Conservation (phyloP, 345 rosid species). For the Salix udensis region DNA sequence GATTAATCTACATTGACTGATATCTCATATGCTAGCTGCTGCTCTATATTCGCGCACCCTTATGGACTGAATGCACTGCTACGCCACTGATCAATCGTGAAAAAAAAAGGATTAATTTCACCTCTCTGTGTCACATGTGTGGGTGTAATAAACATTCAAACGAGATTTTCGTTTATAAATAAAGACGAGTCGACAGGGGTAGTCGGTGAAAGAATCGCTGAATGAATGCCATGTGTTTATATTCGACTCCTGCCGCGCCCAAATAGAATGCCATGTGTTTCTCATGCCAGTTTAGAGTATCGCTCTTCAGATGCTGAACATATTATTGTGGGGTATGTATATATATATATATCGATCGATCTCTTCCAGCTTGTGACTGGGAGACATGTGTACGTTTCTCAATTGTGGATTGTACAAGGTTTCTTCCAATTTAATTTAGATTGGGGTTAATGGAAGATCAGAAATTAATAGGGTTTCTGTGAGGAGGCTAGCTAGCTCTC, state of each 20-base stretch:
- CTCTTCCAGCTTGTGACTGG: too few species aligned
- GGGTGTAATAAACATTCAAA: background rate
- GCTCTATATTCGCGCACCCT: background rate
- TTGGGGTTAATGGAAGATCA: background rate
- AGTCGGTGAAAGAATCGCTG: background rate
- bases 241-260: background rate
- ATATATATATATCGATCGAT: too few species aligned
- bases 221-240: slow-evolving; percentile 9
- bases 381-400: background rate
- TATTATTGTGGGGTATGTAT: too few species aligned
- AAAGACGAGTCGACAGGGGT: background rate
- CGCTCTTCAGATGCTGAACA: background rate
- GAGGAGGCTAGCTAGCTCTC: too few species aligned
- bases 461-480: background rate
- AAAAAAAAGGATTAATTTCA: slow-evolving; percentile 1
- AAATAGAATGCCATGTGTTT: slow-evolving; percentile 27
- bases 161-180: background rate
- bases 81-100: slow-evolving; percentile 9
- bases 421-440: too few species aligned
- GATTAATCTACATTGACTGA: background rate
- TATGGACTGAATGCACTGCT: background rate
- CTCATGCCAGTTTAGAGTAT: slow-evolving; percentile 10
- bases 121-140: background rate
- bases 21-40: background rate
- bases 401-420: background rate